A percentile compares a stretch with the other conserved stretches of the same genome.
Evolutionary conservation across 2,329 filamentous ascomycete genomes (phyloP).

Genomic region (Lachnellula cervina): DNA sequence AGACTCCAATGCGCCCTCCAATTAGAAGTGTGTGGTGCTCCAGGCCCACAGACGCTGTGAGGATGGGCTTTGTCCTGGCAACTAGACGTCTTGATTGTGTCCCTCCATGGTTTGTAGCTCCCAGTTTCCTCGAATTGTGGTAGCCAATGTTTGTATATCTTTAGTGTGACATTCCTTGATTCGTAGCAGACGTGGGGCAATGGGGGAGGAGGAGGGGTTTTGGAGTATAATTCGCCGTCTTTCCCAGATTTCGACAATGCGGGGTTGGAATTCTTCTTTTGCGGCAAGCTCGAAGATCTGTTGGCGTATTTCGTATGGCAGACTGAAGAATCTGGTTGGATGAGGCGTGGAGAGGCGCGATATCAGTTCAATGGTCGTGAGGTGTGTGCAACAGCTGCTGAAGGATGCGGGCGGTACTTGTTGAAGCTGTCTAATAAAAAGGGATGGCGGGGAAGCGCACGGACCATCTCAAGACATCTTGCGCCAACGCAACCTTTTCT

Average conservation of each 20-base stretch:
- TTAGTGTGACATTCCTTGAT: conserved; percentile 10
- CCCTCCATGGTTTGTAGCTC: background rate
- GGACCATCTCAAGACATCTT: no score
- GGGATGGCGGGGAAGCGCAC: background rate
- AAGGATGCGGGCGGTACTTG: background rate
- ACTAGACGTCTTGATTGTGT: background rate
- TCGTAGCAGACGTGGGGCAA: conserved; percentile 15
- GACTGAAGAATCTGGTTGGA: conserved; percentile 6
- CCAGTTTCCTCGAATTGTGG: conserved; percentile 6
- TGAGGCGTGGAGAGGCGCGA: background rate
- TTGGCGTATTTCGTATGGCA: conserved; percentile 16
- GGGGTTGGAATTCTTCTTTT: conserved; percentile 1
- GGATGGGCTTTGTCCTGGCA: background rate
- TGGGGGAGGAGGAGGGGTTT: conserved; percentile 9
- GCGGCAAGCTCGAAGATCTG: conserved; percentile 13
- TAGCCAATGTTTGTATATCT: conserved; percentile 14
- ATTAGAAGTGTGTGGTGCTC: conserved; percentile 5
- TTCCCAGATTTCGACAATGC: conserved; percentile 11
- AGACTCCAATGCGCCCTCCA: background rate
- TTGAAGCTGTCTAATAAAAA: background rate
- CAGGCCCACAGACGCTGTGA: conserved; percentile 8
- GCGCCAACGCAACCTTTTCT: no score
- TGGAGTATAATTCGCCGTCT: conserved; percentile 8
- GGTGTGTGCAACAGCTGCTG: background rate
- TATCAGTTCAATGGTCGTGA: background rate